Conservation (phyloP, 805 yeast species). For the Saccharomycopsis sp. region DNA sequence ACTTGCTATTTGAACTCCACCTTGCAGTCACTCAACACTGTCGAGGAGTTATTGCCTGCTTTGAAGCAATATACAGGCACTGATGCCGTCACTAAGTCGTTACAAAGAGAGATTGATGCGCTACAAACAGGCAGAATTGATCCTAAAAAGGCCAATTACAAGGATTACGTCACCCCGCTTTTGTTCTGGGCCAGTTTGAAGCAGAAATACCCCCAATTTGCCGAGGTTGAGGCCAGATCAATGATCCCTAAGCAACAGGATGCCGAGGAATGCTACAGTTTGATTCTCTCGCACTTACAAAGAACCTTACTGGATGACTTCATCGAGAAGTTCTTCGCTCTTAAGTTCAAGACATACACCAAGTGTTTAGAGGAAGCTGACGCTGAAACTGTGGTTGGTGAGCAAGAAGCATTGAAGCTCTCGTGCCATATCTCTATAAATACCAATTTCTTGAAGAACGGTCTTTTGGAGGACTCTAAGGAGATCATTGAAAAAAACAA, state of each 20-base stretch:
- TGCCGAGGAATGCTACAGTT: conserved; percentile 94
- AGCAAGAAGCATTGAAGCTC: conserved; percentile 62
- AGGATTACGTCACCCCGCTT: conserved; percentile 56
- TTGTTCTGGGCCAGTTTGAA: conserved; percentile 62
- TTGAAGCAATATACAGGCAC: conserved; percentile 51
- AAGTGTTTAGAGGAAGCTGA: conserved; percentile 53
- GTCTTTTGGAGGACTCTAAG: conserved; percentile 63
- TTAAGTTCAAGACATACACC: conserved; percentile 56
- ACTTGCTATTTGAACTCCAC: conserved; percentile 91
- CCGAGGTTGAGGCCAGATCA: conserved; percentile 56
- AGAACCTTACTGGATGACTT: conserved; percentile 42
- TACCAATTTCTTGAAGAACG: conserved; percentile 86
- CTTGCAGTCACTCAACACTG: conserved; percentile 81
- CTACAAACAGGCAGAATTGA: conserved; percentile 27
- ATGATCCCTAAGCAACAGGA: conserved; percentile 92
- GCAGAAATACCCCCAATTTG: conserved; percentile 77
- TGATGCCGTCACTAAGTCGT: conserved; percentile 40
- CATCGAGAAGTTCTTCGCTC: conserved; percentile 52
- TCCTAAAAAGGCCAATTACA: conserved; percentile 26
- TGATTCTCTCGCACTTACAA: conserved; percentile 51
- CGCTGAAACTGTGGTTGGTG: conserved; percentile 37
- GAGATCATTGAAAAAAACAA: conserved; percentile 77
- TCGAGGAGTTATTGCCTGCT: conserved; percentile 68
- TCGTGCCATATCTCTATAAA: conserved; percentile 82
- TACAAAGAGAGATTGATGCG: conserved; percentile 38